These are phyloP conservation scores for Diophrys sp. DNA, from an alignment of 73 alveolate species.

Conservation along the genomic window DNA sequence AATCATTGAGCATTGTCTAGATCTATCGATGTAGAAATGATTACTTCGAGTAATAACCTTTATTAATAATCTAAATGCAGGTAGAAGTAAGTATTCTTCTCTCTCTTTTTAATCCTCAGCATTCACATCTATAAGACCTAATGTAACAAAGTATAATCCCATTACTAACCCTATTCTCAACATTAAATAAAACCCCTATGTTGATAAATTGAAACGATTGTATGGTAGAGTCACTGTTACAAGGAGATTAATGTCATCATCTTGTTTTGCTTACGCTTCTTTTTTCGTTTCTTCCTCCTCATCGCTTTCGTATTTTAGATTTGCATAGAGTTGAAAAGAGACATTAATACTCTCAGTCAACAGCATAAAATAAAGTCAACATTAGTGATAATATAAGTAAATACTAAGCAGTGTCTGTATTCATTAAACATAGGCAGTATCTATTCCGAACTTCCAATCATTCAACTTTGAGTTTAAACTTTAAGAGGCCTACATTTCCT, in stretches of 20 bases:
- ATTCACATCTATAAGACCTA: background rate
- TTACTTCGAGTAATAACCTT: background rate
- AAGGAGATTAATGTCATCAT: background rate
- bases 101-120: background rate
- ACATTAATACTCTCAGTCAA: too few relatives aligned
- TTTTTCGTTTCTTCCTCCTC: background rate
- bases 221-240: background rate
- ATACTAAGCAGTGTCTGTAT: background rate
- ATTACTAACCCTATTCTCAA: conserved; percentile 45
- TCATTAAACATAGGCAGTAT: too few relatives aligned
- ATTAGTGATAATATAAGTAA: too few relatives aligned
- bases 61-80: background rate
- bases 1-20: background rate
- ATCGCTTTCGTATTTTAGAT: background rate
- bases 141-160: conserved; percentile 19
- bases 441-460: background rate
- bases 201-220: conserved; percentile 11
- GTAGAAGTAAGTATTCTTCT: background rate
- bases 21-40: background rate
- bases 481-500: background rate
- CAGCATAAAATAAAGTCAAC: background rate
- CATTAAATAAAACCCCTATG: conserved; percentile 33
- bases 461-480: background rate
- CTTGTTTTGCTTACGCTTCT: background rate
- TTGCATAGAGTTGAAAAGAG: too few relatives aligned